Conservation (phyloP, 805 yeast genomes). For the Saccharomyces paradoxus region DNA sequence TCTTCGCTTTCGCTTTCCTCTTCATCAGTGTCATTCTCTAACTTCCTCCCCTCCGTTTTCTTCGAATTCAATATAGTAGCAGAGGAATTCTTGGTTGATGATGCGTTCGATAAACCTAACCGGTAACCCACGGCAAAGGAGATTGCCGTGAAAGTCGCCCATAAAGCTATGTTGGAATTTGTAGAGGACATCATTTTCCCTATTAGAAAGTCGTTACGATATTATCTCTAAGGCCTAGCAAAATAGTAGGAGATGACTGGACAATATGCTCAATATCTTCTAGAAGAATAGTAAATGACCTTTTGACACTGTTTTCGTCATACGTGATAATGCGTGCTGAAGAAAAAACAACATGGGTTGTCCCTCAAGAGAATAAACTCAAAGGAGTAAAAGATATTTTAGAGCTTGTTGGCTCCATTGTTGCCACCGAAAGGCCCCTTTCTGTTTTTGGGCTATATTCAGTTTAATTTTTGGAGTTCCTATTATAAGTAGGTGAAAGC, state of each 20-base stretch:
- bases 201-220: neutral
- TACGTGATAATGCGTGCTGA: neutral
- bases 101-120: conserved; percentile 20
- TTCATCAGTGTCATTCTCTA: conserved; percentile 20
- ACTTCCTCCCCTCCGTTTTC: conserved; percentile 1
- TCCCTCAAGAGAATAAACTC: neutral
- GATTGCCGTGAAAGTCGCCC: conserved; percentile 22
- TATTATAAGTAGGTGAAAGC: conserved; percentile 22
- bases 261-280: neutral
- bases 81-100: conserved; percentile 5
- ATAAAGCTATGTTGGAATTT: conserved; percentile 11
- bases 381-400: neutral
- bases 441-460: neutral
- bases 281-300: neutral
- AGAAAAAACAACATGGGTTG: neutral
- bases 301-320: neutral
- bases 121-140: conserved; percentile 27
- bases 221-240: neutral
- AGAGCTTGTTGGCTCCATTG: neutral
- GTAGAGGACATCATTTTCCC: neutral
- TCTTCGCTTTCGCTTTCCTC: conserved; percentile 32
- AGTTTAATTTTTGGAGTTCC: neutral
- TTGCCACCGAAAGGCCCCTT: neutral
- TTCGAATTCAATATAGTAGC: neutral
- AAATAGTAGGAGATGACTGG: neutral